phyloP scores from a whole-genome alignment of 208 protist species.

The Herpetomonas muscarum region DNA sequence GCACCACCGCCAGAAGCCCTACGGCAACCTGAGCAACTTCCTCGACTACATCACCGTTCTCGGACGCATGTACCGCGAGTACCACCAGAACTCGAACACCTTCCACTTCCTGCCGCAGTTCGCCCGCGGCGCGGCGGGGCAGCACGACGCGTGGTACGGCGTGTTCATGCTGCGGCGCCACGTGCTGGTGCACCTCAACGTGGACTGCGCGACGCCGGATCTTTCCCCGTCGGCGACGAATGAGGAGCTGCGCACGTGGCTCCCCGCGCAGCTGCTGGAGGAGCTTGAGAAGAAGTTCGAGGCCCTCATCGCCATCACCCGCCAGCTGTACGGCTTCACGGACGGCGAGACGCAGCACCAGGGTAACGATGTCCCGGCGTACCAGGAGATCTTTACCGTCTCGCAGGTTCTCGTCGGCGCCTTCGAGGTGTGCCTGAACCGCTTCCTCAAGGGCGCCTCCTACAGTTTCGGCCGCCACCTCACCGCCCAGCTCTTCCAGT shows the following conservation, averaged over 20 bases:
- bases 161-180: slow-evolving; percentile 85
- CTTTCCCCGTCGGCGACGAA: slow-evolving; percentile 47
- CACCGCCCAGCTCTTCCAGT: slow-evolving; percentile 45
- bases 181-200: slow-evolving; percentile 87
- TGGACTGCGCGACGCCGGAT: slow-evolving; percentile 54
- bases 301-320: slow-evolving; percentile 92
- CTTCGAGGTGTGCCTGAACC: slow-evolving; percentile 87
- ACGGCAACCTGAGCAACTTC: slow-evolving; percentile 63
- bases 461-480: slow-evolving; percentile 57
- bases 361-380: slow-evolving; percentile 93
- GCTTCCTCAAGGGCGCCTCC: slow-evolving; percentile 44
- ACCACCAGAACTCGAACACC: slow-evolving; percentile 55
- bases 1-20: slow-evolving; percentile 80
- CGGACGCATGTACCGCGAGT: slow-evolving; percentile 77
- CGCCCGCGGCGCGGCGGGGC: slow-evolving; percentile 56
- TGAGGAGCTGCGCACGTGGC: slow-evolving; percentile 44
- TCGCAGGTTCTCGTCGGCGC: slow-evolving; percentile 91
- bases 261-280: slow-evolving; percentile 47
- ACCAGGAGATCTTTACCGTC: slow-evolving; percentile 96
- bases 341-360: slow-evolving; percentile 87
- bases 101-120: slow-evolving; percentile 83
- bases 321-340: slow-evolving; percentile 95
- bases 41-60: slow-evolving; percentile 77
- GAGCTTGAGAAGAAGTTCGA: slow-evolving; percentile 95
- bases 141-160: slow-evolving; percentile 89